Percentiles rank a stretch among this genome's conserved stretches.
phyloP scores from a whole-genome alignment of 176 grass and related monocot species.

The Triticum dicoccoides region DNA sequence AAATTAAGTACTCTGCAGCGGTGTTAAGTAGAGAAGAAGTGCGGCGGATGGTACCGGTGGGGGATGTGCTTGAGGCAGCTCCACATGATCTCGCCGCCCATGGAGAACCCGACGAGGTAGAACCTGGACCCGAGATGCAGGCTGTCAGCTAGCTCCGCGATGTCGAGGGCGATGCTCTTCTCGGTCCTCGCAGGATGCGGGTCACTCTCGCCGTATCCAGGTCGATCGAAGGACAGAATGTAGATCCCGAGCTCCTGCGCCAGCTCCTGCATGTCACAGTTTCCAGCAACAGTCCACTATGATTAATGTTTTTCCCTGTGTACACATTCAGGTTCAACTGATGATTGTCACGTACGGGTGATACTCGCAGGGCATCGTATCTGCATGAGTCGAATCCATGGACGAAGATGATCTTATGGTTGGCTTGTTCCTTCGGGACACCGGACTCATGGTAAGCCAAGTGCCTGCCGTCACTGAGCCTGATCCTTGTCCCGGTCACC shows the following conservation, averaged over 20 bases:
- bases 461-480: slow-evolving; percentile 72
- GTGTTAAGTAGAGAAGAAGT: background rate
- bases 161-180: slow-evolving; percentile 59
- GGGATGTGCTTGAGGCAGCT: slow-evolving; percentile 68
- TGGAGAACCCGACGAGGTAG: slow-evolving; percentile 60
- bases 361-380: slow-evolving; percentile 59
- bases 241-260: slow-evolving; percentile 63
- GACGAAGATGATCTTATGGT: slow-evolving; percentile 71
- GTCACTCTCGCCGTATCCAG: slow-evolving; percentile 90
- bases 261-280: slow-evolving; percentile 38
- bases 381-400: slow-evolving; percentile 76
- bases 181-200: slow-evolving; percentile 50
- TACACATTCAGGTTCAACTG: background rate
- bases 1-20: too few relatives aligned
- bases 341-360: slow-evolving; percentile 36
- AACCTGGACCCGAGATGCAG: slow-evolving; percentile 63
- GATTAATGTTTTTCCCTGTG: background rate
- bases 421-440: slow-evolving; percentile 55
- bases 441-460: slow-evolving; percentile 69
- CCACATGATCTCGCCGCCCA: slow-evolving; percentile 22
- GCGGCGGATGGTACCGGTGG: slow-evolving; percentile 30
- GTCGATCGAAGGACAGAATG: slow-evolving; percentile 68
- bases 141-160: slow-evolving; percentile 63
- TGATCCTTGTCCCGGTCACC: slow-evolving; percentile 44
- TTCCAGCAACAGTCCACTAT: background rate